Percentiles rank a stretch among this genome's conserved stretches.
Conservation (phyloP, 139 green algal species). For the Parachlorella kessleri region DNA sequence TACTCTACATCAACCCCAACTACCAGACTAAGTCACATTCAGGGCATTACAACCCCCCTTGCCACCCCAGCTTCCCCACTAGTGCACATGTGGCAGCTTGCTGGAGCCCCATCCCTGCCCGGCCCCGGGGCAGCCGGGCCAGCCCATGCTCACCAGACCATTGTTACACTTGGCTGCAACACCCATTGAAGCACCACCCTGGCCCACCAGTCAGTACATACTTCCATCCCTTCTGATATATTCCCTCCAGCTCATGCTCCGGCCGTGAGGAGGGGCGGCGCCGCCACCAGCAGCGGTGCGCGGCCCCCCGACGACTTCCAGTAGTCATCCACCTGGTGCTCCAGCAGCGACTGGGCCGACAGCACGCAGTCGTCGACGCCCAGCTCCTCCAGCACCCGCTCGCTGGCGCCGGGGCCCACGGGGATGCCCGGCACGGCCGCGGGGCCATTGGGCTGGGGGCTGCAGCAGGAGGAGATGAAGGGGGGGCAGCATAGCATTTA, state of each 20-base stretch:
- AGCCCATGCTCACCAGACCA: too few relatives aligned
- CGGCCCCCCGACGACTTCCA: neutral
- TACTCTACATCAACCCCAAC: too few relatives aligned
- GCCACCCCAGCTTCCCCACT: too few relatives aligned
- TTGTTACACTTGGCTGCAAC: too few relatives aligned
- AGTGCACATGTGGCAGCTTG: too few relatives aligned
- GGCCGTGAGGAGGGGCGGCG: neutral
- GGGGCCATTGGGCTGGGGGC: neutral
- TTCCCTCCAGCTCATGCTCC: neutral
- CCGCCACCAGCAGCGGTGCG: neutral
- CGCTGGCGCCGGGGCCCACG: slow-evolving; percentile 29
- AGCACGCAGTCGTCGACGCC: slow-evolving; percentile 25
- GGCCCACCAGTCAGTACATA: too few relatives aligned
- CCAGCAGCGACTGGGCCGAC: slow-evolving; percentile 16
- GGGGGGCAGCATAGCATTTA: neutral
- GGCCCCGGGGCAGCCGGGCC: too few relatives aligned
- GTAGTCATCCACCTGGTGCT: slow-evolving; percentile 9
- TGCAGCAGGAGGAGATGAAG: neutral
- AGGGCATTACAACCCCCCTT: too few relatives aligned
- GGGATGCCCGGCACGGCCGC: slow-evolving; percentile 30
- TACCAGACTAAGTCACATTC: too few relatives aligned
- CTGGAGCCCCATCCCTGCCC: too few relatives aligned
- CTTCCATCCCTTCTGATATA: too few relatives aligned
- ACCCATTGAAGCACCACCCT: too few relatives aligned
- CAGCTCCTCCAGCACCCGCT: slow-evolving; percentile 35